Base-by-base conservation (phyloP, 768 basidiomycete species). In the Kwoniella shandongensis region DNA sequence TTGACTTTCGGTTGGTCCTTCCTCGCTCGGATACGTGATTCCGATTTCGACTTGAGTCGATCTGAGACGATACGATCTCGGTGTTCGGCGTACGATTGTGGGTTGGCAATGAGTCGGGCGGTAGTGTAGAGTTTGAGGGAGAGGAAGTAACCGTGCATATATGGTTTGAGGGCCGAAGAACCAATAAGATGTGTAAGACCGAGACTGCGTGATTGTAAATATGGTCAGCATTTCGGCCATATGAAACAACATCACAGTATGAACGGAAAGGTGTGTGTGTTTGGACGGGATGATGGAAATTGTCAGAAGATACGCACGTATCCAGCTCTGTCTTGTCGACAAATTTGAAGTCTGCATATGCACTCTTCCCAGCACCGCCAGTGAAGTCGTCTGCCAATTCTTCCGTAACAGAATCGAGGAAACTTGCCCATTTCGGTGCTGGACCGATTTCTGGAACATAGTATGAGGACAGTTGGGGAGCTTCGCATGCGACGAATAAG, bases 81-180 rank as follows among this genome's bases (percentile, higher is more conserved):
- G 76, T 97, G 86, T 71, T 99, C 96, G 38, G 86, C 86, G 75
- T 98, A 97, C 10, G 87, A 91, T 74, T 91, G 93, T 1, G 96
- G 96, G 79, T 98, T 97, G 54, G 91, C 87, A 65, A 98, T 92
- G 62, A 94, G 83, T 29, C 93, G 86, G 1, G 96, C 96, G 48
- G 93, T 88, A 67, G 93, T 90, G 79, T 98, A 98, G 4, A 98
- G 84, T 69, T 91, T 90, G 78, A 98, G 85, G 4, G 92, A 89
- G 61, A 97, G 78, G 80, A 99, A 98, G 84, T 93, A 98, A 40
- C 96, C 96, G 77, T 99, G 96, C 94, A 99, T 97, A 79, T 98
- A 99, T 3, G 96, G 96, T 77, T 94, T 94, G 81, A 98, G 88
- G 17, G 88, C 85, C 20, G 91, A 86, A 4, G 93, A 94, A 48